Base-by-base conservation (phyloP, 202 grass and related monocot genomes). In the Setaria viridis region DNA sequence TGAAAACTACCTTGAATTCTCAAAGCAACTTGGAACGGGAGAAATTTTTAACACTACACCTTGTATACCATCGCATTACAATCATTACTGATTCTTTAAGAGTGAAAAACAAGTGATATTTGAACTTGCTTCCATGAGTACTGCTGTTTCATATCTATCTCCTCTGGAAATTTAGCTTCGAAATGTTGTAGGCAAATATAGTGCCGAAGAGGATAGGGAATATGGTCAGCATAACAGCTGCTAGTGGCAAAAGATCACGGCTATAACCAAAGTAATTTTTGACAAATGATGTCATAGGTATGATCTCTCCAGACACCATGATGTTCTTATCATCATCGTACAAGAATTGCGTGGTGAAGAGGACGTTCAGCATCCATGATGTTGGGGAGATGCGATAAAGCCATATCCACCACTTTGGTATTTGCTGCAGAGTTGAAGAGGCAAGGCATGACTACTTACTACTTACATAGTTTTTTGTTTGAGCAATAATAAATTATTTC, bases 321-420 rank as follows among this genome's bases (percentile, higher is more conserved):
- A 93, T 80, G 11, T 67, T 45, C n/a, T 35, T 64, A 4, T 69
- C 17, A 0, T 77, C 17, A 0, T 77, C 29, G 20, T 73, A 83
- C 49, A 86, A 86, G 5, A 89, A 94, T 33, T 94, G 92, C 29
- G 89, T 78, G 2, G 88, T 91, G 72, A 94, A 74, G 45, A 91
- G 80, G 73, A 90, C 60, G 56, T 89, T 80, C 17, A 94, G 50
- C 16, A 79, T 55, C 92, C 92, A 94, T 0, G 89, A 85, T 51
- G 77, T 67, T n/a, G 92, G 92, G 37, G 67, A 65, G 4, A 86
- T 62, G 75, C 81, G 88, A 32, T 94, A 89, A 15, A 94, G 46
- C 92, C 92, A 94, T 67, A 84, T 86, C 88, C 92, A 94, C 92
- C 88, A 94, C 33, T 43, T 71, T 5, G 86, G 92, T 71, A 94